Conservation (phyloP, 2,329 filamentous ascomycete species). For the Phaeosphaeria sp. region DNA sequence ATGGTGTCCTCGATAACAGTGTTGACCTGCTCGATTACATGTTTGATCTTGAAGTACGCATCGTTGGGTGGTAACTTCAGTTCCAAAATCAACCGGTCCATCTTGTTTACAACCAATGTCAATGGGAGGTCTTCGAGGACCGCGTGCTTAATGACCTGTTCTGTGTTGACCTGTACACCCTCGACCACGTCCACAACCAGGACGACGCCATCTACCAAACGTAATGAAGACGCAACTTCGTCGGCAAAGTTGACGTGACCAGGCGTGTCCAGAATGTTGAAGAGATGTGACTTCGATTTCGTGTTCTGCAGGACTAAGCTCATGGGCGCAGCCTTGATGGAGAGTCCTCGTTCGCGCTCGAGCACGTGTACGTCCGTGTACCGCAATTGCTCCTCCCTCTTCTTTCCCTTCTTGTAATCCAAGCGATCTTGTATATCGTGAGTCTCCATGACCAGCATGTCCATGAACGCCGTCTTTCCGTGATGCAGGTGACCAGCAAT, state of each 20-base stretch:
- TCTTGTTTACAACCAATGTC: conserved; percentile 93
- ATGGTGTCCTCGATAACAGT: conserved; percentile 88
- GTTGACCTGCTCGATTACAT: conserved; percentile 98
- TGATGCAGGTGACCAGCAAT: conserved; percentile 94
- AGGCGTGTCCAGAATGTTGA: conserved; percentile 95
- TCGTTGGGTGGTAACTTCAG: conserved; percentile 92
- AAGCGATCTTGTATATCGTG: conserved; percentile 83
- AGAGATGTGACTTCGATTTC: conserved; percentile 89
- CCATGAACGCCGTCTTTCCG: conserved; percentile 97
- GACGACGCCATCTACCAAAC: conserved; percentile 89
- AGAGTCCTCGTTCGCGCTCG: conserved; percentile 87
- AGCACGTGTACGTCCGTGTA: conserved; percentile 93
- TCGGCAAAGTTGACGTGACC: conserved; percentile 99
- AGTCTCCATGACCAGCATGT: conserved; percentile 96
- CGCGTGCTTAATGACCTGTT: conserved; percentile 96
- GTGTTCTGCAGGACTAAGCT: conserved; percentile 86
- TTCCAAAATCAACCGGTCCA: conserved; percentile 93
- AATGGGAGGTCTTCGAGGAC: conserved; percentile 88
- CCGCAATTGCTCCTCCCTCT: conserved; percentile 85
- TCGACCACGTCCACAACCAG: conserved; percentile 96
- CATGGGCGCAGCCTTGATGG: conserved; percentile 94
- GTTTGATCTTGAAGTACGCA: conserved; percentile 98
- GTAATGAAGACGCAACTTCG: conserved; percentile 86
- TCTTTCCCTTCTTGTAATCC: conserved; percentile 80
- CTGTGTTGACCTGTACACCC: conserved; percentile 97